A percentile compares a stretch with the other conserved stretches of the same genome.
Evolutionary conservation across 441 rosid species (phyloP).

Genomic region (Brassica hybrid): DNA sequence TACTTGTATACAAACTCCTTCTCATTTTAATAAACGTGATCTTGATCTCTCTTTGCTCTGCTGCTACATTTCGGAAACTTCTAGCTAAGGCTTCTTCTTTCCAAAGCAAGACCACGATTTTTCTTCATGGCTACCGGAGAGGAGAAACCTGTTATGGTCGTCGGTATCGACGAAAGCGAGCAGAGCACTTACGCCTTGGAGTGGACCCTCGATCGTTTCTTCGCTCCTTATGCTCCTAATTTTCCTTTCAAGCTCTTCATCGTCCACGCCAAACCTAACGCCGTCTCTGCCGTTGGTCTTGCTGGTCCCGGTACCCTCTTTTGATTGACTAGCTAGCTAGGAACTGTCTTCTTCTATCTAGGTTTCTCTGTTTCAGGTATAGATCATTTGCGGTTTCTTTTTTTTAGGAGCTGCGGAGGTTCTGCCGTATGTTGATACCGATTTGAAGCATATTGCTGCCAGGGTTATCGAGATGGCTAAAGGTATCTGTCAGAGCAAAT

Average conservation of each 20-base stretch:
- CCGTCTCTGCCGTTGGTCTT: constrained; percentile 62
- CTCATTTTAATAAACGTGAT: background rate
- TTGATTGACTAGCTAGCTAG: background rate
- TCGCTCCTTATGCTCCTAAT: constrained; percentile 54
- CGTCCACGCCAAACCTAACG: constrained; percentile 72
- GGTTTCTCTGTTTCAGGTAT: background rate
- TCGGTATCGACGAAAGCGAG: constrained; percentile 85
- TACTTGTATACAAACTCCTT: background rate
- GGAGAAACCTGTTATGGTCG: constrained; percentile 68
- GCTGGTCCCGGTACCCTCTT: constrained; percentile 74
- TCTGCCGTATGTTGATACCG: constrained; percentile 65
- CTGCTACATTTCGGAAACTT: background rate
- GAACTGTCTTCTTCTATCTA: too few relatives aligned
- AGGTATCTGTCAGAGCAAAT: constrained; percentile 62
- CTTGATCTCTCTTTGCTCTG: background rate
- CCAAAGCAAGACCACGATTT: background rate
- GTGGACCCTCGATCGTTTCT: constrained; percentile 83
- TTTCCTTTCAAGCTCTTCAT: constrained; percentile 69
- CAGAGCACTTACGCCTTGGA: constrained; percentile 80
- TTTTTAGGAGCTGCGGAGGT: constrained; percentile 74
- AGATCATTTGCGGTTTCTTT: background rate
- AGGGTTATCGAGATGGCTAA: constrained; percentile 67
- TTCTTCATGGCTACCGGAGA: constrained; percentile 32
- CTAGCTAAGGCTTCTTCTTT: background rate
- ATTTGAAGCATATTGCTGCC: constrained; percentile 72